Conservation (phyloP, 768 basidiomycete genomes). For the Tylopilus sp. region DNA sequence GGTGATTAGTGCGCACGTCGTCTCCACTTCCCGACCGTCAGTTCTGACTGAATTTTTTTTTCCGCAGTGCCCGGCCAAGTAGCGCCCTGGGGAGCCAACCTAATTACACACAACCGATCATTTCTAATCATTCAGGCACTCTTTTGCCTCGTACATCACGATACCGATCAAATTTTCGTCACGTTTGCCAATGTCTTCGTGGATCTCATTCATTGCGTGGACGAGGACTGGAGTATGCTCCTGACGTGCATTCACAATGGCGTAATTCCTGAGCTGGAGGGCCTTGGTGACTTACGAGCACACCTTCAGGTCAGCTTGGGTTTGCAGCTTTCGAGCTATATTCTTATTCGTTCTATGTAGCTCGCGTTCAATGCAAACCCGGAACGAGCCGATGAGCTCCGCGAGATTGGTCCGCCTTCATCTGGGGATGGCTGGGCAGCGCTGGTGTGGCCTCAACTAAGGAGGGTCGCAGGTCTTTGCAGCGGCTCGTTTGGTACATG, state of each 20-base stretch:
- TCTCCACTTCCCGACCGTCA: no score
- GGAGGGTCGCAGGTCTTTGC: conserved; percentile 3
- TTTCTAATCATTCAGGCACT: conserved; percentile 16
- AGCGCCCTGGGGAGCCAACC: conserved; percentile 6
- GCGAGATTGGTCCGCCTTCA: conserved; percentile 11
- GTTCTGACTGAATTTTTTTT: not conserved
- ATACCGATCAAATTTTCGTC: conserved; percentile 5
- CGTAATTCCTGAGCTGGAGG: conserved; percentile 12
- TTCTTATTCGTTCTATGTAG: not conserved
- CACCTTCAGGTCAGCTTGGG: conserved; percentile 1
- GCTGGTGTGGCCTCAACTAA: conserved; percentile 13
- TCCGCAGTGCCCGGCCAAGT: conserved; percentile 6
- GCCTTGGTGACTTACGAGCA: conserved; percentile 4
- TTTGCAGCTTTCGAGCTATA: not conserved
- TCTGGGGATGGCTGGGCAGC: conserved; percentile 12
- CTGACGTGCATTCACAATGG: conserved; percentile 9
- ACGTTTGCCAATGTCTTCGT: conserved; percentile 7
- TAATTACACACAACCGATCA: conserved; percentile 10
- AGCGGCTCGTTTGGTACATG: conserved; percentile 14
- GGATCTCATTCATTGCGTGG: conserved; percentile 8
- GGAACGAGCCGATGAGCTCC: conserved; percentile 11
- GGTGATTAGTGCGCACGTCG: not conserved
- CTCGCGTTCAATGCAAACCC: conserved; percentile 3
- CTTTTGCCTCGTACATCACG: conserved; percentile 12
- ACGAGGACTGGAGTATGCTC: conserved; percentile 9